Base-by-base conservation (phyloP, 225 moss, liverwort and hornwort genomes). In the Pleurozium schreberi region DNA sequence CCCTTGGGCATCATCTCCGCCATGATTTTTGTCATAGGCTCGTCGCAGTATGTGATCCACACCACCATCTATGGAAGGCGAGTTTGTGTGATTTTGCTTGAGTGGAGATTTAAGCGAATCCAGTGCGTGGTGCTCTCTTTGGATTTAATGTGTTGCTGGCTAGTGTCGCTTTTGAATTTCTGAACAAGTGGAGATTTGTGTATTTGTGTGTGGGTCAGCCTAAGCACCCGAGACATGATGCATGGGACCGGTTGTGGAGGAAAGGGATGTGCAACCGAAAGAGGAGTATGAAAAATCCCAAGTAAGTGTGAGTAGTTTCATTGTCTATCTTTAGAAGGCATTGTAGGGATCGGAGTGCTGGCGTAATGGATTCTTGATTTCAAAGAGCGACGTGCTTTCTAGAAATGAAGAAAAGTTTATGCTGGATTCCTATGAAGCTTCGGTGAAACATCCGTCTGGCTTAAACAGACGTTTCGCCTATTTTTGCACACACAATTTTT, bases 191-290 rank as follows among this genome's bases (percentile, higher is more conserved):
- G 38, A 83, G 71, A 34, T 52, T 30, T n/a, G n/a, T n/a, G n/a
- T n/a, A n/a, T n/a, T n/a, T 63, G 49, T 86, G 21, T 55, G 42
- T 71, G n/a, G 31, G 42, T 57, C 93, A 98, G 98, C 98, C 98
- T 25, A 98, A 97, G 94, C 97, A 98, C 92, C 97, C 97, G 42
- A 93, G 96, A 87, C 85, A 96, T 79, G 97, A 98, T 88, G 88
- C 89, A 27, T 97, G 98, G 96, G 98, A 98, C 85, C 95, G 96
- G 91, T 96, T 95, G 33, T 98, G 97, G 95, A 92, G 79, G 90
- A 93, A 71, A 91, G 98, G 85, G 98, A 98, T 88, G 93, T 94
- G 38, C 95, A 96, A 31, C 52, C 97, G 60, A 95, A 95, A 69
- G 93, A 91, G 83, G 98, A 97, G 88, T 81, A 87, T 58, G 91